phyloP scores from a whole-genome alignment of 805 yeast genomes.

The Cyberlindnera mycetangii region DNA sequence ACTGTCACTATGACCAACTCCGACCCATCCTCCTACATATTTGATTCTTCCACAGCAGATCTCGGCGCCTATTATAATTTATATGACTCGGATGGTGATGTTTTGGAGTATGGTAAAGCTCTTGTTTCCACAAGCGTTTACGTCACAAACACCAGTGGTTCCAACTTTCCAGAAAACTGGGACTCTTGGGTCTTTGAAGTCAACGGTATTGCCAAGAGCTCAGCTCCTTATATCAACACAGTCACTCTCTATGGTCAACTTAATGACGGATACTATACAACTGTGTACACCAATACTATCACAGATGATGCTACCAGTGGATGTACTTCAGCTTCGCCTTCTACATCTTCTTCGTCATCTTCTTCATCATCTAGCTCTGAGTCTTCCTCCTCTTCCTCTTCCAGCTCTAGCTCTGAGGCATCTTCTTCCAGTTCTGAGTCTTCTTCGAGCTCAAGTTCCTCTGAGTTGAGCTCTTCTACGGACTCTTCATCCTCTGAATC shows the following conservation, averaged over 20 bases:
- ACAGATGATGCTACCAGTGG: neutral
- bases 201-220: neutral
- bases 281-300: neutral
- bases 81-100: conserved; percentile 1
- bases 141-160: conserved; percentile 9
- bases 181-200: conserved; percentile 1
- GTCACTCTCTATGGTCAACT: neutral
- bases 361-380: neutral
- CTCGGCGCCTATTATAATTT: neutral
- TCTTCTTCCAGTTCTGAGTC: neutral
- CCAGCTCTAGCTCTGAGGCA: neutral
- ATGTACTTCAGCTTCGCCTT: neutral
- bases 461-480: too few relatives aligned
- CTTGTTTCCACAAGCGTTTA: conserved; percentile 1
- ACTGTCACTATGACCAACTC: neutral
- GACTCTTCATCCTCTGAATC: neutral
- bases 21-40: neutral
- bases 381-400: neutral
- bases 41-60: neutral
- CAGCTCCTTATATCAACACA: conserved; percentile 1
- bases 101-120: conserved; percentile 2
- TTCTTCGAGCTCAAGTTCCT: neutral
- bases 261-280: neutral
- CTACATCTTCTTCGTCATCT: neutral
- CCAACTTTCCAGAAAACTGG: conserved; percentile 5